phyloP scores from a whole-genome alignment of 176 grass and related monocot genomes.

The Luzula sylvatica region DNA sequence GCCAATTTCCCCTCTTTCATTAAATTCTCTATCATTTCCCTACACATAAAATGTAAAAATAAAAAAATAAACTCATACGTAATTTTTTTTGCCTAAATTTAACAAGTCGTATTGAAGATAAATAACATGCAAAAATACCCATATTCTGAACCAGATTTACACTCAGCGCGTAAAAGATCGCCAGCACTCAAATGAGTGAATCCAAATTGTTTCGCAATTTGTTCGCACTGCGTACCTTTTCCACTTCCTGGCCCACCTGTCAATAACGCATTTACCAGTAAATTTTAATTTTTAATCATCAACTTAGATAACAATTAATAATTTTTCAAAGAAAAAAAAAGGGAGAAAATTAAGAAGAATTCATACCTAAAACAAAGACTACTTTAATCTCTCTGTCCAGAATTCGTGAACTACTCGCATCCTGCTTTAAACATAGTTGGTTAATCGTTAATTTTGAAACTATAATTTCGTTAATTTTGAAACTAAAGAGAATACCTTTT shows the following conservation, averaged over 20 bases:
- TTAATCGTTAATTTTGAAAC: neutral
- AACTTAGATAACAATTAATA: neutral
- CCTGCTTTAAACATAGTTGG: conserved; percentile 10
- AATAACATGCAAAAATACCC: conserved; percentile 33
- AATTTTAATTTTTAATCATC: too few species aligned
- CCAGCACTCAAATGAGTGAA: conserved; percentile 51
- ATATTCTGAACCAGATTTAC: conserved; percentile 51
- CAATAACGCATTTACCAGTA: neutral
- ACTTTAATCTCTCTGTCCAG: conserved; percentile 26
- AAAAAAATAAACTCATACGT: conserved; percentile 1
- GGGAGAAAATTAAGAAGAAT: conserved; percentile 7
- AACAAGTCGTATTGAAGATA: neutral
- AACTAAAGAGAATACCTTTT: neutral
- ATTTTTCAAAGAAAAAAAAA: neutral
- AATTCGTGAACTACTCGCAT: neutral
- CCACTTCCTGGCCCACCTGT: conserved; percentile 50
- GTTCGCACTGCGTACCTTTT: conserved; percentile 44
- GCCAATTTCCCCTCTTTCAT: conserved; percentile 81
- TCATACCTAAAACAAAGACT: conserved; percentile 48
- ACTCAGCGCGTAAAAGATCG: conserved; percentile 42
- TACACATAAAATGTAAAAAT: conserved; percentile 13
- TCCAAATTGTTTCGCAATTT: conserved; percentile 47
- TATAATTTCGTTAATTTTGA: neutral
- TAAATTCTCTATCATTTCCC: conserved; percentile 52
- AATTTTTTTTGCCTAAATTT: too few species aligned